Base-by-base conservation (phyloP, 140 eudicot species). In the Flaveria floridana region DNA sequence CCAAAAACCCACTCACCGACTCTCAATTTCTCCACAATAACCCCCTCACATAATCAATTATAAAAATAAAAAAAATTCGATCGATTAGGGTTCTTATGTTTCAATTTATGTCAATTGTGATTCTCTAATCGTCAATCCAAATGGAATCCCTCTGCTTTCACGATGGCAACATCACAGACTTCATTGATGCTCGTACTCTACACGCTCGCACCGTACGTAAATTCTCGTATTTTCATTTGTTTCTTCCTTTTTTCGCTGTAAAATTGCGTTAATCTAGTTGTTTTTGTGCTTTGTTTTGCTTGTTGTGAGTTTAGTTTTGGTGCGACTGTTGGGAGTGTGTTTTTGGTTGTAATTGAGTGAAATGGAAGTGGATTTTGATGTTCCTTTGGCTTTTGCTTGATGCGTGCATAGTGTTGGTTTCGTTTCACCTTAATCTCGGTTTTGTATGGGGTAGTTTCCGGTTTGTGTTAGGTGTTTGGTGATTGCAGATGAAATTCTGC, bases 91-190 rank as follows among this genome's bases (percentile, higher is more conserved):
- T 21, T 71, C 56, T 2, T 63, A 64, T 64, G 10, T 61, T 28
- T 44, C 61, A 73, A 16, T 74, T 41, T 2, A n/a, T 26, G 48
- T 64, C 37, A 62, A 15, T 18, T 66, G 20, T 21, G n/a, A 37
- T 75, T 5, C 11, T 71, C 12, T 37, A 75, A 67, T 66, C 11
- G 7, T 48, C 74, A 37, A 50, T 76, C 79, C 8, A 20, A 70
- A 88, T 88, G 95, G 86, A 88, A 14, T 76, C 84, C 41, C 71
- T 84, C 59, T 62, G 86, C 58, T 89, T 84, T 86, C 90, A 89
- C 82, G 98, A 89, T 55, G 96, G 88, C 71, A 89, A 87, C 87
- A 85, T 89, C 90, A 65, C 92, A 74, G 68, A 85, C 78, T 76
- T 89, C 71, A 84, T 92, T 44, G 78, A 89, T 55, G 28, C 53